These are phyloP conservation scores for Mortierella hygrophila DNA, from an alignment of 192 early-diverging fungal species.

Conservation along the genomic window DNA sequence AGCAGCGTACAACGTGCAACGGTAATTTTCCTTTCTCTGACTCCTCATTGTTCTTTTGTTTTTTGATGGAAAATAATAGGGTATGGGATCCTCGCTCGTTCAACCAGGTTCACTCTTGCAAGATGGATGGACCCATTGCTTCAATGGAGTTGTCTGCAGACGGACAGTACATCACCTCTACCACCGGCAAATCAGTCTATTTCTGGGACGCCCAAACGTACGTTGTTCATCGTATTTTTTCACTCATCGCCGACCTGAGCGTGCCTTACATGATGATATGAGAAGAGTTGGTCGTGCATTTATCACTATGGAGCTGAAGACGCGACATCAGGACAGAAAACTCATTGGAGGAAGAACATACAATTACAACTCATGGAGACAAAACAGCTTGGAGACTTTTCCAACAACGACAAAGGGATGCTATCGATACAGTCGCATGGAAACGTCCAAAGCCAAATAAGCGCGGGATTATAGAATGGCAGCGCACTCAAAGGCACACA, in stretches of 20 bases:
- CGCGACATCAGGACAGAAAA: neutral
- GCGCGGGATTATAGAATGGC: too few relatives aligned
- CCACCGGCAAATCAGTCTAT: conserved; percentile 80
- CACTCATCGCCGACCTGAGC: neutral
- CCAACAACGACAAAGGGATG: too few relatives aligned
- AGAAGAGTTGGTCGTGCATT: neutral
- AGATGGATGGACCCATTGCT: conserved; percentile 75
- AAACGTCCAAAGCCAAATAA: too few relatives aligned
- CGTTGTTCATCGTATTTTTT: conserved; percentile 12
- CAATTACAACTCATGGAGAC: too few relatives aligned
- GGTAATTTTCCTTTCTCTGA: neutral
- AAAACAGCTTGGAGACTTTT: too few relatives aligned
- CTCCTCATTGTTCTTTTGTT: neutral
- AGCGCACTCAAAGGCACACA: neutral
- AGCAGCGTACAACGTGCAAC: neutral
- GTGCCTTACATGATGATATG: neutral
- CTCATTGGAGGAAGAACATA: too few relatives aligned
- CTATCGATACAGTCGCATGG: too few relatives aligned
- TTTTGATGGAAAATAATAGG: conserved; percentile 42
- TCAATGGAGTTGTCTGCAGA: conserved; percentile 83
- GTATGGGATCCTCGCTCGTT: conserved; percentile 83
- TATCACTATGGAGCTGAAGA: neutral
- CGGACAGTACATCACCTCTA: conserved; percentile 79
- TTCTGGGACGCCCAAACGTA: conserved; percentile 82
- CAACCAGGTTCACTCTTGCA: conserved; percentile 69